A percentile compares a stretch with the other conserved stretches of the same genome.
phyloP scores from a whole-genome alignment of 306 rosid species.

The Cicer cuneatum region DNA sequence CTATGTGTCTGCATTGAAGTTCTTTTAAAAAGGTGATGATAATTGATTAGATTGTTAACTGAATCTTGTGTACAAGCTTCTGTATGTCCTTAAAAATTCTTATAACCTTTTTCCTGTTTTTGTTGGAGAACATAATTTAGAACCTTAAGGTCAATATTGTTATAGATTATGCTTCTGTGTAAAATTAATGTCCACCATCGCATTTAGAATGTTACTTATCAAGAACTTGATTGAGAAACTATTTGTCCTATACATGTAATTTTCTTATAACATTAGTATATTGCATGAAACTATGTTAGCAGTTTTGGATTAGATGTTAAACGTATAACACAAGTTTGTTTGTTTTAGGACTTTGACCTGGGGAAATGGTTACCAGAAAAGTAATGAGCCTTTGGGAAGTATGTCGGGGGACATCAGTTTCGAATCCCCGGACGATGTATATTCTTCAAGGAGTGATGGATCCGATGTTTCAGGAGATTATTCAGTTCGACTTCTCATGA shows the following conservation, averaged over 20 bases:
- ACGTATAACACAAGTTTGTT: conserved; percentile 38
- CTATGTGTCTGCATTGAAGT: conserved; percentile 2
- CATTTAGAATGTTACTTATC: conserved; percentile 22
- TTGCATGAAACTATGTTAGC: conserved; percentile 16
- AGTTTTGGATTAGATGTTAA: conserved; percentile 28
- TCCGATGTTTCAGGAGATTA: conserved; percentile 49
- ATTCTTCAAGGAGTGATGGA: conserved; percentile 49
- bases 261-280: conserved; percentile 19
- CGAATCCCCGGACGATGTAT: conserved; percentile 39
- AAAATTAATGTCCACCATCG: not conserved
- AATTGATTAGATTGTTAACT: conserved; percentile 12
- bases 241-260: not conserved
- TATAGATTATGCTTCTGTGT: conserved; percentile 1
- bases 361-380: conserved; percentile 70
- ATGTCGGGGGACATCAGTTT: conserved; percentile 46
- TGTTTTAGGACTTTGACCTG: conserved; percentile 77
- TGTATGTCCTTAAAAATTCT: not conserved
- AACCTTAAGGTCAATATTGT: conserved; percentile 19
- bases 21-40: not conserved
- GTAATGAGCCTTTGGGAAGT: conserved; percentile 49
- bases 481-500: conserved; percentile 59
- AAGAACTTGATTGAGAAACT: conserved; percentile 4
- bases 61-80: conserved; percentile 12
- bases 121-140: conserved; percentile 10
- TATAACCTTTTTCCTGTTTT: not conserved